These are phyloP conservation scores for Ceratobasidium sp. DNA, from an alignment of 1,284 basidiomycete species.

Conservation along the genomic window DNA sequence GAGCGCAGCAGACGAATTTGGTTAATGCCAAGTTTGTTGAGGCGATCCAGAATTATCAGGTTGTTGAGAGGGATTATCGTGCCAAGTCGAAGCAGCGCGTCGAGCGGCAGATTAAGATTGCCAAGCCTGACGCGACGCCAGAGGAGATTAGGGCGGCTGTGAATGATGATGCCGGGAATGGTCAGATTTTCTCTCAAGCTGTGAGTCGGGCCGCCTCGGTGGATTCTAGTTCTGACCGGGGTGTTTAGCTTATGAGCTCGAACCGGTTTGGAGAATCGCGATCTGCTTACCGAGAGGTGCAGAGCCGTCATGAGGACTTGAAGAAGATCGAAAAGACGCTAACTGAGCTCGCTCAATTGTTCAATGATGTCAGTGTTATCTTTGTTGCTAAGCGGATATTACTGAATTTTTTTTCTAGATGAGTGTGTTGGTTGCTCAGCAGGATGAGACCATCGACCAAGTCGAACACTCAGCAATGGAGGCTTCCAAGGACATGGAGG, in stretches of 20 bases:
- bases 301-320: slow-evolving; percentile 65
- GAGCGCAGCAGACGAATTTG: slow-evolving; percentile 79
- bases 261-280: slow-evolving; percentile 63
- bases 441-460: slow-evolving; percentile 58
- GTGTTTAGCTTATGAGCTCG: slow-evolving; percentile 58
- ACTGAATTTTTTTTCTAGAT: slow-evolving; percentile 49
- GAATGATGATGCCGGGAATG: slow-evolving; percentile 57
- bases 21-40: slow-evolving; percentile 84
- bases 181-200: slow-evolving; percentile 64
- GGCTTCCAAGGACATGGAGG: slow-evolving; percentile 57
- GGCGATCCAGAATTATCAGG: slow-evolving; percentile 86
- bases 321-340: slow-evolving; percentile 66
- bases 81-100: slow-evolving; percentile 92
- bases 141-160: slow-evolving; percentile 62
- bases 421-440: slow-evolving; percentile 61
- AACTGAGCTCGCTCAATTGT: slow-evolving; percentile 65
- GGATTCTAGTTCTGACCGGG: neutral
- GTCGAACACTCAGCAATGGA: slow-evolving; percentile 57
- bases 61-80: slow-evolving; percentile 91
- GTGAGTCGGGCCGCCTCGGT: slow-evolving; percentile 49
- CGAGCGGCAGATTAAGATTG: slow-evolving; percentile 95
- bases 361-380: slow-evolving; percentile 57
- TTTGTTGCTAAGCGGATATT: slow-evolving; percentile 31
- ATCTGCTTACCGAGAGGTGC: slow-evolving; percentile 64
- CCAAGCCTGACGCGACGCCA: slow-evolving; percentile 63